Conservation (phyloP, 164 flowering plant species). For the Vitis riparia region DNA sequence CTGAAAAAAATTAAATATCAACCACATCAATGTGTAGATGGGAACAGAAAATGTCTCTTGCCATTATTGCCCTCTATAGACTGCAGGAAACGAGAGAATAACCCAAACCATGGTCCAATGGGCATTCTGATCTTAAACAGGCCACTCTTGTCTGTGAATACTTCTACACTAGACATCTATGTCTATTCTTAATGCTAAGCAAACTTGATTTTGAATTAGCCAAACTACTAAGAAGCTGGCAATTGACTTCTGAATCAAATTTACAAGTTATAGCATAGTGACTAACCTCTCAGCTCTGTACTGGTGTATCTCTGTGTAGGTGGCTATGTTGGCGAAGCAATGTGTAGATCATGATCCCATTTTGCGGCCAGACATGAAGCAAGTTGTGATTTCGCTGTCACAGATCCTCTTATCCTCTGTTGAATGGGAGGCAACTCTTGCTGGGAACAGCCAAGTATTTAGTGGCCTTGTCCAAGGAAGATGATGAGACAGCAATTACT, state of each 20-base stretch:
- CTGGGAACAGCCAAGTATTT: conserved; percentile 97
- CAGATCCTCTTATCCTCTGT: conserved; percentile 87
- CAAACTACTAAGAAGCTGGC: background rate
- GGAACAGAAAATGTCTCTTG: background rate
- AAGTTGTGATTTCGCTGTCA: conserved; percentile 82
- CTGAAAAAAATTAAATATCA: background rate
- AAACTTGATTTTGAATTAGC: background rate
- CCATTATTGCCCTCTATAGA: background rate
- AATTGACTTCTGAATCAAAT: background rate
- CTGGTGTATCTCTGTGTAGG: conserved; percentile 28
- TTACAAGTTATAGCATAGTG: background rate
- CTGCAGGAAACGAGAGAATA: background rate
- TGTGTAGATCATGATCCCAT: conserved; percentile 94
- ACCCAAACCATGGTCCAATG: background rate
- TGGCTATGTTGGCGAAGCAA: conserved; percentile 91
- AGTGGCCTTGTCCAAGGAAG: conserved; percentile 99
- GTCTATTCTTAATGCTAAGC: background rate
- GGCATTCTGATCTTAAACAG: background rate
- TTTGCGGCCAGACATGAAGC: conserved; percentile 94
- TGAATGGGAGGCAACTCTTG: conserved; percentile 99
- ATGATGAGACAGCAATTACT: conserved; percentile 24
- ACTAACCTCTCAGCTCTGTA: background rate
- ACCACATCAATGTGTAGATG: background rate
- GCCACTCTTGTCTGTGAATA: background rate
- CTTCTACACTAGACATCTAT: background rate